phyloP scores from a whole-genome alignment of 768 basidiomycete genomes.

The Leccinum barrowsii region DNA sequence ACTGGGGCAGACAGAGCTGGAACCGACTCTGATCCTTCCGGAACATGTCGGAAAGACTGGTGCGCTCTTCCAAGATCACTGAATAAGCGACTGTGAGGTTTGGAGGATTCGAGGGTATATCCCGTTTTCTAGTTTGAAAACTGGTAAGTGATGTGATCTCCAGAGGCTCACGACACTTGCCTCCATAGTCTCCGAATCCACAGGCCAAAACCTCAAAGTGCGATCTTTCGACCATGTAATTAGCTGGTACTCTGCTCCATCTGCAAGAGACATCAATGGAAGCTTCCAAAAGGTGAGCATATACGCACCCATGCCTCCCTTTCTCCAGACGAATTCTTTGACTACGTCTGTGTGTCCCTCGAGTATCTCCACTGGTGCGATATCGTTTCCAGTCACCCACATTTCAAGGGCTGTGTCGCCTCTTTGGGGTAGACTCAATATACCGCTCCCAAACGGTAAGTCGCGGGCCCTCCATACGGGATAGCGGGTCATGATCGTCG shows the following conservation, averaged over 20 bases:
- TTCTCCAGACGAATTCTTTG: constrained; percentile 97
- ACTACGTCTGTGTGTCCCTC: constrained; percentile 92
- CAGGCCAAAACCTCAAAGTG: constrained; percentile 87
- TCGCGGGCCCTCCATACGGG: constrained; percentile 94
- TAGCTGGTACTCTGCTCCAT: constrained; percentile 54
- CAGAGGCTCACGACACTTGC: constrained; percentile 32
- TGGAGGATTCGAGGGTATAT: constrained; percentile 31
- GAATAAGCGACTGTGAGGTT: constrained; percentile 22
- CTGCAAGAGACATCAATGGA: constrained; percentile 21
- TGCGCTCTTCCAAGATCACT: constrained; percentile 24
- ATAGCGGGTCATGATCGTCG: constrained; percentile 68
- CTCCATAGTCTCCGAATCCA: constrained; percentile 67
- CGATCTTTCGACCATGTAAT: constrained; percentile 89
- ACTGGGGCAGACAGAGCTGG: constrained; percentile 64
- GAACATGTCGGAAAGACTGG: constrained; percentile 56
- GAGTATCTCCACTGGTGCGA: constrained; percentile 62
- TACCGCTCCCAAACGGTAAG: constrained; percentile 87
- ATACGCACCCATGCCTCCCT: constrained; percentile 50
- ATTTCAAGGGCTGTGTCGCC: constrained; percentile 83
- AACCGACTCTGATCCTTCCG: constrained; percentile 33
- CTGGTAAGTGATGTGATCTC: constrained; percentile 9
- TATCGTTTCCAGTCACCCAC: constrained; percentile 46
- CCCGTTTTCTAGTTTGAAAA: constrained; percentile 46
- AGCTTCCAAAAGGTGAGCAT: too few species aligned
- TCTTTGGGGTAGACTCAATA: constrained; percentile 85